A percentile compares a stretch with the other conserved stretches of the same genome.
These are phyloP conservation scores for Fusarium zealandicum DNA, from an alignment of 2,329 filamentous ascomycete species.

Conservation along the genomic window DNA sequence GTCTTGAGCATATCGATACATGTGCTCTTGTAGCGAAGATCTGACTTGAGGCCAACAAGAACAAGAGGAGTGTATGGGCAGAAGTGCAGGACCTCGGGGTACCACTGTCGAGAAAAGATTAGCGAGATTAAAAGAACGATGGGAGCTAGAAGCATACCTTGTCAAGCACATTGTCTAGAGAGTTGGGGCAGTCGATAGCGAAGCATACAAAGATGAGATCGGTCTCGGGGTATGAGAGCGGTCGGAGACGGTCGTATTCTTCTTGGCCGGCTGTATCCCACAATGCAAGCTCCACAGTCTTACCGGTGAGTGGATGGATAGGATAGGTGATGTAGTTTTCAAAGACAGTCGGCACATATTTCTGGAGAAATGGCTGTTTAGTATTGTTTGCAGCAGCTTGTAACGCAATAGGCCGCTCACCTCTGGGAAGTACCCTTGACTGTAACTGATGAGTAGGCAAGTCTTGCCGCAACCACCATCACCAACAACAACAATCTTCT, in stretches of 20 bases:
- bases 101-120: constrained; percentile 72
- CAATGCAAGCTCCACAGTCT: constrained; percentile 93
- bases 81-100: constrained; percentile 98
- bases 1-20: constrained; percentile 99
- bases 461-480: constrained; percentile 99
- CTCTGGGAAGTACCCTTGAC: constrained; percentile 98
- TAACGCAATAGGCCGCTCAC: constrained; percentile 57
- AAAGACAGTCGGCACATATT: constrained; percentile 99
- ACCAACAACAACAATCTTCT: constrained; percentile 98
- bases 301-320: constrained; percentile 84
- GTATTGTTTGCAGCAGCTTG: background rate
- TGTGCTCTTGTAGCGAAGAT: constrained; percentile 92
- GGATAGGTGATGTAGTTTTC: constrained; percentile 99
- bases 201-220: constrained; percentile 99
- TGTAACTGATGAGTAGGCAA: constrained; percentile 97
- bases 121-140: background rate
- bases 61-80: constrained; percentile 96
- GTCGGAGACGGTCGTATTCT: constrained; percentile 95
- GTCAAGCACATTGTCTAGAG: constrained; percentile 97
- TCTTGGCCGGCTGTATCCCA: constrained; percentile 99
- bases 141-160: constrained; percentile 68
- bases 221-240: constrained; percentile 96
- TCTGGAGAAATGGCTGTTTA: constrained; percentile 60
- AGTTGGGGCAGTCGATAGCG: constrained; percentile 98
- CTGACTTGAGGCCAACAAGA: constrained; percentile 95